phyloP scores from a whole-genome alignment of 257 asterid species.

The Hygrophila difformis region DNA sequence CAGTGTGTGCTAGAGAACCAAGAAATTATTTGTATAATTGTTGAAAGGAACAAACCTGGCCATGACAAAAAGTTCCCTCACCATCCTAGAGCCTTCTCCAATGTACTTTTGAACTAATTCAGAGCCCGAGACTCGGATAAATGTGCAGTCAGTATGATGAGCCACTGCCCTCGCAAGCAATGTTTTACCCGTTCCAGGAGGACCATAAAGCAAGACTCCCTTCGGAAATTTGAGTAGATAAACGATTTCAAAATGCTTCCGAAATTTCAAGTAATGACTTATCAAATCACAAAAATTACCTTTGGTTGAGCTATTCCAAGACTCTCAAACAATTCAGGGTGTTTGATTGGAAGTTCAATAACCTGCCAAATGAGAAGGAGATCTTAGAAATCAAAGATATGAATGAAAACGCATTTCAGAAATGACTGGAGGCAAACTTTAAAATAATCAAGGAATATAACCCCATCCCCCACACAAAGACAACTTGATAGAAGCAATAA shows the following conservation, averaged over 20 bases:
- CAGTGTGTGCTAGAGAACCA: too few species aligned
- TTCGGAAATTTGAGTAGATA: conserved; percentile 12
- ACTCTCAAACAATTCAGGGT: conserved; percentile 57
- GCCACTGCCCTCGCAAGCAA: conserved; percentile 64
- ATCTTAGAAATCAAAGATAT: too few species aligned
- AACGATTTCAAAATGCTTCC: conserved; percentile 7
- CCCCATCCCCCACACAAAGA: too few species aligned
- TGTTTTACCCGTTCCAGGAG: conserved; percentile 65
- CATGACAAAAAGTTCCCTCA: conserved; percentile 95
- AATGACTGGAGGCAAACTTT: too few species aligned
- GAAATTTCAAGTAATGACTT: conserved; percentile 4
- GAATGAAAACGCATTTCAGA: too few species aligned
- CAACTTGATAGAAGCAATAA: too few species aligned
- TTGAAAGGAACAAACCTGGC: conserved; percentile 54
- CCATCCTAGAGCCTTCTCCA: conserved; percentile 81
- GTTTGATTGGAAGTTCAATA: conserved; percentile 60
- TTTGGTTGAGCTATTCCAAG: conserved; percentile 70
- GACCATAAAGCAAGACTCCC: conserved; percentile 60
- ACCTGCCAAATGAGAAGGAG: conserved; percentile 26
- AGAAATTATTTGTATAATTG: neutral
- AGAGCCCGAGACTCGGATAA: conserved; percentile 54
- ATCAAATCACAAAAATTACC: conserved; percentile 26
- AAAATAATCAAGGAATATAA: too few species aligned
- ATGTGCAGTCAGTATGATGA: conserved; percentile 53
- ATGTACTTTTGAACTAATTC: conserved; percentile 51